A percentile compares a stretch with the other conserved stretches of the same genome.
Evolutionary conservation across 106 monocot species (phyloP).

Genomic region (Dendrobium catenatum): DNA sequence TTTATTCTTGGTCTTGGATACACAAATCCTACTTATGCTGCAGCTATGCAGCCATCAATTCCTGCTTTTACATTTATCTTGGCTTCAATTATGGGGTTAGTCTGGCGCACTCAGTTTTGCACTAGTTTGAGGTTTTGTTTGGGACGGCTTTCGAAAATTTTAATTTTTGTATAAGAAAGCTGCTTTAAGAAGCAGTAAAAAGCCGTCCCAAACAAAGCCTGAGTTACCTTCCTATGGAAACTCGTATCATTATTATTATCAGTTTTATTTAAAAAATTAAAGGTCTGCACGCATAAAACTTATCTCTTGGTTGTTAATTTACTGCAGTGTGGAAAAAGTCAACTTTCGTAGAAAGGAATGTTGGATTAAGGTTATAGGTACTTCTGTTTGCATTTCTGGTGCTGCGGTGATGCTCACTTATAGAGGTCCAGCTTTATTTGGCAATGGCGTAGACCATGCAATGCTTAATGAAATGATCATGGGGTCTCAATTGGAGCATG

Average conservation of each 20-base stretch:
- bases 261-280: not conserved
- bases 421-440: slow-evolving; percentile 61
- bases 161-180: no score
- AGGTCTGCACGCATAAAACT: not conserved
- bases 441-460: slow-evolving; percentile 4
- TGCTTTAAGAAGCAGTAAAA: no score
- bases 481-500: not conserved
- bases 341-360: slow-evolving; percentile 56
- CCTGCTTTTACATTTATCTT: slow-evolving; percentile 89
- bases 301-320: not conserved
- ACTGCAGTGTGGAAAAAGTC: slow-evolving; percentile 53
- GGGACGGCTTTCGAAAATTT: no score
- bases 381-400: slow-evolving; percentile 56
- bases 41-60: slow-evolving; percentile 77
- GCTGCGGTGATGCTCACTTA: slow-evolving; percentile 72
- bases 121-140: not conserved
- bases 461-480: not conserved
- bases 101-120: not conserved
- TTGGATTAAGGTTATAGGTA: slow-evolving; percentile 52
- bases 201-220: not conserved
- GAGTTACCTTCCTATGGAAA: not conserved
- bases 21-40: slow-evolving; percentile 79
- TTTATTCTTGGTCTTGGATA: slow-evolving; percentile 78
- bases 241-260: not conserved
- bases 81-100: slow-evolving; percentile 51